These are phyloP conservation scores for Diplodia mutila DNA, from an alignment of 2,329 filamentous ascomycete species.

Conservation along the genomic window DNA sequence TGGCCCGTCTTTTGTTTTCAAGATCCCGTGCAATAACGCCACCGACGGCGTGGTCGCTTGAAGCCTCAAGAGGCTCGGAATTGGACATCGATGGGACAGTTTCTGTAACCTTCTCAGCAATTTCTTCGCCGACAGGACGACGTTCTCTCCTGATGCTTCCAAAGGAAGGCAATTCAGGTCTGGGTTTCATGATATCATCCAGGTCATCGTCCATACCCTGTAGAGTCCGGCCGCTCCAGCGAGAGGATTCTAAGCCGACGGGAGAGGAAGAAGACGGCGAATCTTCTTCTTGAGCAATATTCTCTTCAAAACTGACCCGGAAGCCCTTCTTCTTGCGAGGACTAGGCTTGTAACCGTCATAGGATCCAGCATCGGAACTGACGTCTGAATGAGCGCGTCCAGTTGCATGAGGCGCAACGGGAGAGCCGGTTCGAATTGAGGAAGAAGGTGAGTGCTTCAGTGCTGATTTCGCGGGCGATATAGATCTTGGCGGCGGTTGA, in stretches of 20 bases:
- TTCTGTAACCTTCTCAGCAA: slow-evolving; percentile 58
- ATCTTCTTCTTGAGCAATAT: slow-evolving; percentile 51
- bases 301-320: slow-evolving; percentile 71
- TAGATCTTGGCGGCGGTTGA: slow-evolving; percentile 69
- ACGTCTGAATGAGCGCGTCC: slow-evolving; percentile 44
- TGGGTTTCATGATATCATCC: slow-evolving; percentile 70
- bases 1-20: slow-evolving; percentile 39
- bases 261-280: slow-evolving; percentile 18
- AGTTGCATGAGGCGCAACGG: neutral
- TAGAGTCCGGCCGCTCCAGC: slow-evolving; percentile 47
- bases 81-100: slow-evolving; percentile 45
- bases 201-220: slow-evolving; percentile 63
- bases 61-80: slow-evolving; percentile 53
- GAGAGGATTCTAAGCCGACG: slow-evolving; percentile 39
- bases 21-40: slow-evolving; percentile 60
- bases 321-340: slow-evolving; percentile 65
- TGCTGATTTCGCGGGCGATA: slow-evolving; percentile 78
- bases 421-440: slow-evolving; percentile 48
- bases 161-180: slow-evolving; percentile 73
- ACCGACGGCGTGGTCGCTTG: slow-evolving; percentile 64
- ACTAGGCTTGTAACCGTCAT: slow-evolving; percentile 30
- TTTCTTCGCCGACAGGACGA: slow-evolving; percentile 49
- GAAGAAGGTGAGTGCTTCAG: slow-evolving; percentile 67
- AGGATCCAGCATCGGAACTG: slow-evolving; percentile 34
- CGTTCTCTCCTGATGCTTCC: slow-evolving; percentile 70